Base-by-base conservation (phyloP, 805 yeast genomes). In the Metschnikowia baotianmanensis region DNA sequence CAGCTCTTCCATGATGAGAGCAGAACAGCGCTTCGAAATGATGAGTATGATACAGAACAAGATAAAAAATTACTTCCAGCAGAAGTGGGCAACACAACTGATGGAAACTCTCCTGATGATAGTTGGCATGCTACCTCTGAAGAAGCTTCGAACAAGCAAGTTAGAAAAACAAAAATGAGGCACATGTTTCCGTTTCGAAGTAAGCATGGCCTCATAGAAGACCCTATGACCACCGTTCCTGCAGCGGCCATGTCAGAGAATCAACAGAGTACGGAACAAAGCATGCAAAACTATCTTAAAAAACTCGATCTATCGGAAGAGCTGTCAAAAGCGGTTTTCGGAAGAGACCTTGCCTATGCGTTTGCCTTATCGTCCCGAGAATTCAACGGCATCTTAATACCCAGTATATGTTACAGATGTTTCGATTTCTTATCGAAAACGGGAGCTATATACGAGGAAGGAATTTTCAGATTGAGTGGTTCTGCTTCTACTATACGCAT, bases 401-500 rank as follows among this genome's bases (percentile, higher is more conserved):
- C 99, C 1, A 79, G 89, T 29, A 80, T 91, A 6, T 77, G 87
- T 13, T 84, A 67, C 52, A 66, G 95, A 45, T 88, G 96, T 55
- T 55, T 90, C 24, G 83, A 78, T 42, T 86, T 74, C 50, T 68
- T 91, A 36, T 72, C 74, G 36, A 72, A 69, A 27, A 75, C 81
- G 19, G 79, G 82, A 17, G 96, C 95, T 0, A 69, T 82, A n/a
- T 76, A 76, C 46, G 93, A 87, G 59, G 96, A 89, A 55, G 99
- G 99, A 9, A 77, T 91, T 3, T 93, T 93, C 67, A 72, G 99
- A 46, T 67, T 89, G 42, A 86, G 90, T 62, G 98, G 98, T 4
- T 86, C 95, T 26, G 84, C 89, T 41, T 75, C 88, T 1, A 73
- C 83, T 38, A 87, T 86, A 28, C 78, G 82, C 48, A 76, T 71